These are phyloP conservation scores for Lavandula angustifolia DNA, from an alignment of 257 asterid genomes.

Conservation along the genomic window DNA sequence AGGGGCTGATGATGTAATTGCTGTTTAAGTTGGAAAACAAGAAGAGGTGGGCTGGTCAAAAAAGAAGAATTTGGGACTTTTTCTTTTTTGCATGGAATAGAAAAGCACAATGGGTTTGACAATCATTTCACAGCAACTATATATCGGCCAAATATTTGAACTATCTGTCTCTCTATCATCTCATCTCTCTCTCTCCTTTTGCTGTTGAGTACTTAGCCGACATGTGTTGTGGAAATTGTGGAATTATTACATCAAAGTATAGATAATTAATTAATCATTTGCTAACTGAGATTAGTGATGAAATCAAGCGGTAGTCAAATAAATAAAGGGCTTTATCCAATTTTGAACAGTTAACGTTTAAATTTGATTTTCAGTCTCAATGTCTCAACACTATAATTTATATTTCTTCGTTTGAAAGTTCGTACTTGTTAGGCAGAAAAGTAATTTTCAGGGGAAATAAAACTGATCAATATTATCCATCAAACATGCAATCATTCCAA, in stretches of 20 bases:
- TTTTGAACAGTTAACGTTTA: no score
- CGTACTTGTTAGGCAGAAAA: no score
- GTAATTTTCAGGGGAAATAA: no score
- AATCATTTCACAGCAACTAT: slow-evolving; percentile 44
- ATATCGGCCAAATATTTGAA: slow-evolving; percentile 7
- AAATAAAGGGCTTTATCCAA: no score
- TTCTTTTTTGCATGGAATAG: slow-evolving; percentile 47
- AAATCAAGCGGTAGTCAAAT: no score
- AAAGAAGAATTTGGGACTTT: slow-evolving; percentile 31
- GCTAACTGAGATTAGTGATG: background rate
- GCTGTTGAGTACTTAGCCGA: background rate
- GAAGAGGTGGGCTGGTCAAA: slow-evolving; percentile 66
- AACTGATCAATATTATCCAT: no score
- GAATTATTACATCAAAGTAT: background rate
- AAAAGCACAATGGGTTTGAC: slow-evolving; percentile 34
- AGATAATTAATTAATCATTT: no score
- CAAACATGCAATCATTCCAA: no score
- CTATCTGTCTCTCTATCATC: slow-evolving; percentile 15
- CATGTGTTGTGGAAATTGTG: background rate
- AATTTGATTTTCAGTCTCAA: no score
- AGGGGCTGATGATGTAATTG: slow-evolving; percentile 20
- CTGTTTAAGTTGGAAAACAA: slow-evolving; percentile 31
- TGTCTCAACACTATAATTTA: no score
- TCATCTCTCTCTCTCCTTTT: background rate
- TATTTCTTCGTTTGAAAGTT: no score